phyloP scores from a whole-genome alignment of 352 stramenopile species.

The Phytophthora palmivora region DNA sequence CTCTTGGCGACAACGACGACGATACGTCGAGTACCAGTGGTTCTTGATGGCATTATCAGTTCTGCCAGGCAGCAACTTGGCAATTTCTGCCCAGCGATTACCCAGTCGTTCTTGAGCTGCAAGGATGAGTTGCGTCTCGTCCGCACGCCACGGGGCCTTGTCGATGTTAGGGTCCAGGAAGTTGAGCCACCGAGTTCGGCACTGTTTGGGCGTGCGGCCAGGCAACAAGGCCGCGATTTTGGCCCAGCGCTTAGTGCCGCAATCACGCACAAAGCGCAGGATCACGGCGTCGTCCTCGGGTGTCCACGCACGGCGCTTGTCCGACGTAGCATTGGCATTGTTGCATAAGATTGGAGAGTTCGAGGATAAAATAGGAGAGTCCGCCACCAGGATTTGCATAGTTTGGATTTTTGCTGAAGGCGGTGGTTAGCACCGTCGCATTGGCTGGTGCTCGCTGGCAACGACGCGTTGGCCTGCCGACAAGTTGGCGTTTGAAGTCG shows the following conservation, averaged over 20 bases:
- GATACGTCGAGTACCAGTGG: conserved; percentile 86
- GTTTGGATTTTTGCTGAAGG: not conserved
- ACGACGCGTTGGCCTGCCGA: too few relatives aligned
- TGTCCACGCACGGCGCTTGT: conserved; percentile 72
- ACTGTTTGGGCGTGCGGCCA: conserved; percentile 96
- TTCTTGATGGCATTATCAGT: conserved; percentile 91
- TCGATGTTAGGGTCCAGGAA: conserved; percentile 94
- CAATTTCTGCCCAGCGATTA: conserved; percentile 98
- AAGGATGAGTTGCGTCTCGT: conserved; percentile 92
- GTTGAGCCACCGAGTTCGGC: conserved; percentile 96
- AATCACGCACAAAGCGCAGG: conserved; percentile 70
- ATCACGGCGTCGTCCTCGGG: conserved; percentile 71
- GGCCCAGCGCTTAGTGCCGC: conserved; percentile 92
- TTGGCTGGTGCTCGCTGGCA: conserved; percentile 4
- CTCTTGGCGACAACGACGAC: conserved; percentile 61
- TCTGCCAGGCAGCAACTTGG: conserved; percentile 95
- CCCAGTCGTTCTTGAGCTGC: conserved; percentile 76
- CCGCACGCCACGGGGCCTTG: conserved; percentile 92
- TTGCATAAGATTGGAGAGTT: conserved; percentile 2
- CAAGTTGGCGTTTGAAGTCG: conserved; percentile 30
- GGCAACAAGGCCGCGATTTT: conserved; percentile 93
- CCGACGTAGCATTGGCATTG: conserved; percentile 1
- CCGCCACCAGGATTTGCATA: conserved; percentile 10
- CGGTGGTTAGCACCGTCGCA: conserved; percentile 15
- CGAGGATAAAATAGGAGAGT: conserved; percentile 2